Percentiles rank a stretch among this genome's conserved stretches.
phyloP scores from a whole-genome alignment of 768 basidiomycete species.

The Lactarius hatsudake region DNA sequence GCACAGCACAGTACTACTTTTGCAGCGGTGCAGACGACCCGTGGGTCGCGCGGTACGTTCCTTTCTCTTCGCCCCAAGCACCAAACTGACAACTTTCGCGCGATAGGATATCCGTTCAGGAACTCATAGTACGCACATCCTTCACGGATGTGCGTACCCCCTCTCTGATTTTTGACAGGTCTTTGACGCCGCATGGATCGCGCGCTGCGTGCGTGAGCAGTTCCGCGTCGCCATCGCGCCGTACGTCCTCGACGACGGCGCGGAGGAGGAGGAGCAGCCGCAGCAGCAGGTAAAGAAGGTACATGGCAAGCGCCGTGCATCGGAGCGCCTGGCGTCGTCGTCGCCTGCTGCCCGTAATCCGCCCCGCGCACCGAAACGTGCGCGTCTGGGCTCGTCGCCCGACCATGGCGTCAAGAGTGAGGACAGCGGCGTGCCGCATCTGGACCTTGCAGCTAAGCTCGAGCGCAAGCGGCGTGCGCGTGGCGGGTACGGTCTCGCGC shows the following conservation, averaged over 20 bases:
- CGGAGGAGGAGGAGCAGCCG: no score
- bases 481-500: neutral
- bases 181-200: slow-evolving; percentile 11
- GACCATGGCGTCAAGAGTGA: neutral
- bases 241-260: neutral
- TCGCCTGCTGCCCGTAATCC: neutral
- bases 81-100: neutral
- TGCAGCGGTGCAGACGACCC: slow-evolving; percentile 20
- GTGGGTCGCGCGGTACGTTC: slow-evolving; percentile 16
- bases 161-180: neutral
- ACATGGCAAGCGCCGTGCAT: slow-evolving; percentile 1
- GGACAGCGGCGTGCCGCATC: neutral
- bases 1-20: slow-evolving; percentile 16
- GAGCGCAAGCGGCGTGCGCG: neutral
- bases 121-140: neutral
- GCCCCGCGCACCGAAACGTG: neutral
- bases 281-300: neutral
- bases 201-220: neutral
- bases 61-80: neutral
- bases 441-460: neutral
- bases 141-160: neutral
- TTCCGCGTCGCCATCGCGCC: neutral
- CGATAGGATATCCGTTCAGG: neutral
- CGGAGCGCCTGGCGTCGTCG: neutral
- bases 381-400: neutral